A percentile compares a stretch with the other conserved stretches of the same genome.
Conservation (phyloP, 2,329 filamentous ascomycete species). For the Fusarium sambucinum region DNA sequence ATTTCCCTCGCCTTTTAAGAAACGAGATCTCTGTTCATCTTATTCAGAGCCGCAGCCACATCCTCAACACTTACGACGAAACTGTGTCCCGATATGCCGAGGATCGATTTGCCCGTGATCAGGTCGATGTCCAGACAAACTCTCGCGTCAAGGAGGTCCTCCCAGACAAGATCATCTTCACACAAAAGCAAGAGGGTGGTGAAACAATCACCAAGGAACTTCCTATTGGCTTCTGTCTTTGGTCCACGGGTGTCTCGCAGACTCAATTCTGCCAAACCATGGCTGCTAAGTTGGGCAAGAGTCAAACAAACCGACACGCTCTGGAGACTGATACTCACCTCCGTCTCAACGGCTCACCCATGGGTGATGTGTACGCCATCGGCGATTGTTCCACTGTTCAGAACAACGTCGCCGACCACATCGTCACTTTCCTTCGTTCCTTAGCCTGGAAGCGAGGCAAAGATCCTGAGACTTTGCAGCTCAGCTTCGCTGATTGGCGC, state of each 20-base stretch:
- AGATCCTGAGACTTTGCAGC: slow-evolving; percentile 87
- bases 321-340: slow-evolving; percentile 96
- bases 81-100: slow-evolving; percentile 93
- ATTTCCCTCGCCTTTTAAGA: slow-evolving; percentile 89
- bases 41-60: slow-evolving; percentile 94
- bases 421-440: slow-evolving; percentile 88
- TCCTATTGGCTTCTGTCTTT: slow-evolving; percentile 94
- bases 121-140: slow-evolving; percentile 92
- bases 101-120: slow-evolving; percentile 88
- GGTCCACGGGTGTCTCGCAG: slow-evolving; percentile 96
- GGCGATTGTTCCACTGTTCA: slow-evolving; percentile 97
- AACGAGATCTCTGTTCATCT: slow-evolving; percentile 98
- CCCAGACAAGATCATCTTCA: slow-evolving; percentile 87
- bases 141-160: slow-evolving; percentile 91
- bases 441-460: slow-evolving; percentile 92
- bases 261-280: slow-evolving; percentile 82
- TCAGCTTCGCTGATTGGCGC: slow-evolving; percentile 91
- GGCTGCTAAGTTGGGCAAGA: slow-evolving; percentile 78
- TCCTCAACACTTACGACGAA: slow-evolving; percentile 98
- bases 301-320: slow-evolving; percentile 89
- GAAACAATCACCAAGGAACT: slow-evolving; percentile 88
- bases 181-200: slow-evolving; percentile 81
- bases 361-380: slow-evolving; percentile 96
- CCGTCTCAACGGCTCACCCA: slow-evolving; percentile 85
- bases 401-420: slow-evolving; percentile 94